Evolutionary conservation across 768 basidiomycete species (phyloP).

Genomic region (Leccinum subtestaceum): DNA sequence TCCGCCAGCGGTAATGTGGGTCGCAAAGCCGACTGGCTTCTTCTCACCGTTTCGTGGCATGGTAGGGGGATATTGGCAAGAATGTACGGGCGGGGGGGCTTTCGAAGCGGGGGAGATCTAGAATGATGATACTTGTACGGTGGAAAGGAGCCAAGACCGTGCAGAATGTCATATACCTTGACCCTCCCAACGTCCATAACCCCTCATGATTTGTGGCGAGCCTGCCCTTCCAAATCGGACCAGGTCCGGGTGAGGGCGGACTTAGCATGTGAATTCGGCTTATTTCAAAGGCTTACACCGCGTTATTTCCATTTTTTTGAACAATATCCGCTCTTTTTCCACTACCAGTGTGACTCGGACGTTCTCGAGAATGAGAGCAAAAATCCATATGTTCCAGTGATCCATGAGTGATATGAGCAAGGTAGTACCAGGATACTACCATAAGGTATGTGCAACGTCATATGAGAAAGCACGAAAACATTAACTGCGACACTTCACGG

Average conservation of each 20-base stretch:
- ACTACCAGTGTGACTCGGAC: neutral
- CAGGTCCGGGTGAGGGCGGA: conserved; percentile 8
- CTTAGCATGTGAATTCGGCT: conserved; percentile 34
- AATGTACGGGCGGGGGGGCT: neutral
- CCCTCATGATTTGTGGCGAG: conserved; percentile 21
- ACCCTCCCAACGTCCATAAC: neutral
- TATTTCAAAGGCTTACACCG: conserved; percentile 12
- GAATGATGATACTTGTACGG: neutral
- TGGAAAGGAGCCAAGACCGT: neutral
- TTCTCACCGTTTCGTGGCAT: conserved; percentile 62
- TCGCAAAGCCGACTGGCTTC: conserved; percentile 81
- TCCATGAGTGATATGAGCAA: neutral
- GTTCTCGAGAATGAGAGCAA: neutral
- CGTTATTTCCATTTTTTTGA: conserved; percentile 14
- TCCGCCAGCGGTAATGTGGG: conserved; percentile 92
- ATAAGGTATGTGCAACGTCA: conserved; percentile 5
- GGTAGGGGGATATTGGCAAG: neutral
- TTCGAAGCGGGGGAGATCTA: neutral
- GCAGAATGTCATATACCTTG: neutral
- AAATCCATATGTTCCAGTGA: conserved; percentile 10
- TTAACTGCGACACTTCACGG: conserved; percentile 6
- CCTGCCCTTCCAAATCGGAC: conserved; percentile 6
- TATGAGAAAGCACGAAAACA: conserved; percentile 11
- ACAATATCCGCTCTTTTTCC: conserved; percentile 24
- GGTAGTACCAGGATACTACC: neutral